phyloP scores from a whole-genome alignment of 2,329 filamentous ascomycete genomes.

The Neonectria punicea region DNA sequence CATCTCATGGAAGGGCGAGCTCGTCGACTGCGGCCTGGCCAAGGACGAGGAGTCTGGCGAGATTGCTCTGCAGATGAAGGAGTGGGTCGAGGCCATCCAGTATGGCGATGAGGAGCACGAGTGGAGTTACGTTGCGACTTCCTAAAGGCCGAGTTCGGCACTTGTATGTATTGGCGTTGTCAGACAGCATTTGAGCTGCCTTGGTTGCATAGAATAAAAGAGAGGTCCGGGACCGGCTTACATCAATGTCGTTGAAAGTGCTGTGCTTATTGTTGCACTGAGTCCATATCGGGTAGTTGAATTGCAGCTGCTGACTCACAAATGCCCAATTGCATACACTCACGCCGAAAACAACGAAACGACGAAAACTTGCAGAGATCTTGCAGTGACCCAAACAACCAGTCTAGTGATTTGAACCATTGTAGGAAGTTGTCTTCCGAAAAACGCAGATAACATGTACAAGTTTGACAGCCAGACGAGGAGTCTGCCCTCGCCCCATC shows the following conservation, averaged over 20 bases:
- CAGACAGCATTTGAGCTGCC: slow-evolving; percentile 11
- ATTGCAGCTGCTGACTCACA: slow-evolving; percentile 21
- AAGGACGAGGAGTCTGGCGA: slow-evolving; percentile 88
- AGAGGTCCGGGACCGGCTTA: slow-evolving; percentile 11
- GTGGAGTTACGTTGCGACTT: slow-evolving; percentile 75
- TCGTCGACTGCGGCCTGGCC: slow-evolving; percentile 85
- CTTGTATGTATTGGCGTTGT: slow-evolving; percentile 18
- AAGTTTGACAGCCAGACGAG: slow-evolving; percentile 37
- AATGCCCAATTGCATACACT: slow-evolving; percentile 7
- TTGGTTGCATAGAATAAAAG: slow-evolving; percentile 22
- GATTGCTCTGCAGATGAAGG: slow-evolving; percentile 87
- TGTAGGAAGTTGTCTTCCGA: slow-evolving; percentile 43
- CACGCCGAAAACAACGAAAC: background rate
- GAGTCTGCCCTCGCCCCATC: slow-evolving; percentile 23
- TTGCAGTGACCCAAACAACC: slow-evolving; percentile 27
- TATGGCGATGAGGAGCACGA: slow-evolving; percentile 92
- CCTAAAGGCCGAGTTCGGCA: slow-evolving; percentile 11
- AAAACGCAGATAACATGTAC: slow-evolving; percentile 49
- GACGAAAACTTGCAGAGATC: background rate
- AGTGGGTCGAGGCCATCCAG: slow-evolving; percentile 95
- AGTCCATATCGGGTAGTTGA: background rate
- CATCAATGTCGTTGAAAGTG: background rate
- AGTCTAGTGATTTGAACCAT: slow-evolving; percentile 47
- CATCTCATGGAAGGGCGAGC: slow-evolving; percentile 87
- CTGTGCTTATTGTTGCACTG: slow-evolving; percentile 1